Evolutionary conservation across 192 early-diverging fungal genomes (phyloP).

Genomic region (Podila verticillata): DNA sequence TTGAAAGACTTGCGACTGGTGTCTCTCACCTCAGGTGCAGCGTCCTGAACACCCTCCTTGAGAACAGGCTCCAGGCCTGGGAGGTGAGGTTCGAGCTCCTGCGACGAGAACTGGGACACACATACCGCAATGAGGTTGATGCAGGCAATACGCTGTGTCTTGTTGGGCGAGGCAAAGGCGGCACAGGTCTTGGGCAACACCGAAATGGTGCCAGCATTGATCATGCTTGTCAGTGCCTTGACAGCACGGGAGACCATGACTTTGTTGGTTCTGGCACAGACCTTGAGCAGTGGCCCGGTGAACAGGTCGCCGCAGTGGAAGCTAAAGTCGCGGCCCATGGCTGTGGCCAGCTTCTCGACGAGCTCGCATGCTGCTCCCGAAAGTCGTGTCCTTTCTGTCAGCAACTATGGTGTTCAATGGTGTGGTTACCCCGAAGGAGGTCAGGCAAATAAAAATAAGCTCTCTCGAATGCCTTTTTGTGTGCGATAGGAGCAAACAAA

Average conservation of each 20-base stretch:
- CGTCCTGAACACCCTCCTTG: slow-evolving; percentile 56
- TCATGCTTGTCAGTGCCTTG: slow-evolving; percentile 68
- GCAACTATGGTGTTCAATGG: slow-evolving; percentile 56
- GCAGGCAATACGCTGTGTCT: slow-evolving; percentile 60
- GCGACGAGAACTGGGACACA: slow-evolving; percentile 68
- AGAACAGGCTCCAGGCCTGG: slow-evolving; percentile 59
- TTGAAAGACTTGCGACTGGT: slow-evolving; percentile 57
- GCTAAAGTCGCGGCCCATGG: slow-evolving; percentile 70
- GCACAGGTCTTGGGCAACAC: slow-evolving; percentile 65
- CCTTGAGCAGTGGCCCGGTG: slow-evolving; percentile 66
- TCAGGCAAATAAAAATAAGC: neutral
- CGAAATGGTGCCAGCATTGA: slow-evolving; percentile 65
- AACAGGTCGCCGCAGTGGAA: slow-evolving; percentile 66
- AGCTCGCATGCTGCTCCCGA: slow-evolving; percentile 74
- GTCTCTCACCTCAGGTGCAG: slow-evolving; percentile 59
- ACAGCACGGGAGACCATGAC: slow-evolving; percentile 72
- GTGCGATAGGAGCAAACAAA: neutral
- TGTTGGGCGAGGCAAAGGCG: slow-evolving; percentile 66
- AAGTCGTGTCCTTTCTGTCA: slow-evolving; percentile 79
- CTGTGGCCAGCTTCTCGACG: slow-evolving; percentile 68
- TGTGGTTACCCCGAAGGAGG: no score
- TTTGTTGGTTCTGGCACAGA: slow-evolving; percentile 80
- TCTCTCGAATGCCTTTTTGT: no score
- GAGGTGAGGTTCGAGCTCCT: slow-evolving; percentile 58
- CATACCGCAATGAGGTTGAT: slow-evolving; percentile 51